These are phyloP conservation scores for Podospora pseudocomata DNA, from an alignment of 495 filamentous ascomycete genomes.

Conservation along the genomic window DNA sequence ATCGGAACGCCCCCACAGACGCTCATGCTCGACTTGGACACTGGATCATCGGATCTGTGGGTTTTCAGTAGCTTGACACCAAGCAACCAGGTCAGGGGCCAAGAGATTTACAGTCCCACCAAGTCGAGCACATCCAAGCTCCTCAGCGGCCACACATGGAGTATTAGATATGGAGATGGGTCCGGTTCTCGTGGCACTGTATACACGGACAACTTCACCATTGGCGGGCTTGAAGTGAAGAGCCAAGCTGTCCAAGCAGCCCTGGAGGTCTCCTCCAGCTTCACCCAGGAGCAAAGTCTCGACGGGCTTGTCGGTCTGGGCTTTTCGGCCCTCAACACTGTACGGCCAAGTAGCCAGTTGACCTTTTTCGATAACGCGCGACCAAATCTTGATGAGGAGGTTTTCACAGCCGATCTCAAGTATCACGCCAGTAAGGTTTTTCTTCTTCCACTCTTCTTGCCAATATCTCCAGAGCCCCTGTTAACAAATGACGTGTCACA, in stretches of 20 bases:
- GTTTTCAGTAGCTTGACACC: constrained; percentile 37
- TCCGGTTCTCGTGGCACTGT: constrained; percentile 62
- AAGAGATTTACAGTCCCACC: constrained; percentile 57
- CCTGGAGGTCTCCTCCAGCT: constrained; percentile 56
- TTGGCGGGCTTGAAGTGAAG: constrained; percentile 60
- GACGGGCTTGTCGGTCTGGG: constrained; percentile 75
- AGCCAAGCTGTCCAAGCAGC: constrained; percentile 70
- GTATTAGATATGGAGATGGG: constrained; percentile 69
- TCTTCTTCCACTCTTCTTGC: background rate
- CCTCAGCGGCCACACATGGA: constrained; percentile 56
- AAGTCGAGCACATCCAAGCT: constrained; percentile 45
- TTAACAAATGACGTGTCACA: constrained; percentile 10
- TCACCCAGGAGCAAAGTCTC: constrained; percentile 56
- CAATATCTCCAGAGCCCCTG: background rate
- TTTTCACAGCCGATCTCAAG: constrained; percentile 70
- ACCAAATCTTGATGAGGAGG: constrained; percentile 49
- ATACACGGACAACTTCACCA: constrained; percentile 65
- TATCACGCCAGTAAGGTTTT: constrained; percentile 41
- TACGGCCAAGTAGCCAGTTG: constrained; percentile 54
- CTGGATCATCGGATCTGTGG: constrained; percentile 74
- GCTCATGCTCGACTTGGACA: constrained; percentile 69
- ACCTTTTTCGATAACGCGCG: constrained; percentile 75
- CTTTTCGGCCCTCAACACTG: constrained; percentile 70
- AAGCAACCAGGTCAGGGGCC: constrained; percentile 38
- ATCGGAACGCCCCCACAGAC: constrained; percentile 59